Evolutionary conservation across 129 eudicot species (phyloP).

Genomic region (Artemisia argyi): DNA sequence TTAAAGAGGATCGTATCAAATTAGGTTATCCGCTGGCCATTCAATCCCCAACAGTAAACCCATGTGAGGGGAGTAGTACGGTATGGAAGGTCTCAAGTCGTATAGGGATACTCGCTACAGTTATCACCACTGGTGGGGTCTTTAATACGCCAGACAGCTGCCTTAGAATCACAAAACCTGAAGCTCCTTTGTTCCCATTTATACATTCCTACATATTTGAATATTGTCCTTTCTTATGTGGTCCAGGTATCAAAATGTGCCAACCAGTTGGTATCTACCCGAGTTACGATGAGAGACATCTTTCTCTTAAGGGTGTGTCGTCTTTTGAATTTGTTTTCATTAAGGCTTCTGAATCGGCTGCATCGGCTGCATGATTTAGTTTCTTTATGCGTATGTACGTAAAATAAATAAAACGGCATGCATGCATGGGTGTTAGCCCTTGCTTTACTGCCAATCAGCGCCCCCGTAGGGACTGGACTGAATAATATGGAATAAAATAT

Average conservation of each 20-base stretch:
- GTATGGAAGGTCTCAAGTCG: background rate
- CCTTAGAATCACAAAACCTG: background rate
- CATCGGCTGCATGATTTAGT: too few relatives aligned
- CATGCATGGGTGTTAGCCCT: too few relatives aligned
- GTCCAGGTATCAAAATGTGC: background rate
- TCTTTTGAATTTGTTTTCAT: too few relatives aligned
- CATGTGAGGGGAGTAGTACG: background rate
- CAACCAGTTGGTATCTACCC: background rate
- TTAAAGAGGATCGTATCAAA: background rate
- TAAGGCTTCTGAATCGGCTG: too few relatives aligned
- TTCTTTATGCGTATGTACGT: too few relatives aligned
- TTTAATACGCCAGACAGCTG: background rate
- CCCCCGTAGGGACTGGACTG: too few relatives aligned
- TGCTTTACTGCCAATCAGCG: too few relatives aligned
- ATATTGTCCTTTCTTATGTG: background rate
- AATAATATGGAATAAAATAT: too few relatives aligned
- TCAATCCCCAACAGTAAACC: background rate
- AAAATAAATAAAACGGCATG: too few relatives aligned
- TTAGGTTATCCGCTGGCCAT: background rate
- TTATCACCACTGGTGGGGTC: background rate
- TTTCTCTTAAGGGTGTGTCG: too few relatives aligned
- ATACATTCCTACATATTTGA: background rate
- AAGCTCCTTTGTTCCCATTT: background rate
- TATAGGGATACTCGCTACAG: background rate
- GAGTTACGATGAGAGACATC: too few relatives aligned